phyloP scores from a whole-genome alignment of 2,329 filamentous ascomycete genomes.

The Nakataea oryzae region DNA sequence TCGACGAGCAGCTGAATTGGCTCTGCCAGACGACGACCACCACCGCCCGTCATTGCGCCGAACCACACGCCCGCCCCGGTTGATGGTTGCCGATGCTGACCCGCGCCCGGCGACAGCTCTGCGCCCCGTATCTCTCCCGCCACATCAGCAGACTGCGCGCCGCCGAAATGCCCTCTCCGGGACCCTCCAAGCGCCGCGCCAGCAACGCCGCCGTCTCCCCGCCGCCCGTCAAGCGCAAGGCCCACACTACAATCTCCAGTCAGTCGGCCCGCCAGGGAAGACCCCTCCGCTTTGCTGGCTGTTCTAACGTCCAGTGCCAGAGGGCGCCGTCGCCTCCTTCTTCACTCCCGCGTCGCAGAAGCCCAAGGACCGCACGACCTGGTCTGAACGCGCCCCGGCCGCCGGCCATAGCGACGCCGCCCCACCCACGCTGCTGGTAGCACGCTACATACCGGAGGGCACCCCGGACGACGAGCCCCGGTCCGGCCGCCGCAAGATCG shows the following conservation, averaged over 20 bases:
- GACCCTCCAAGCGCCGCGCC: neutral
- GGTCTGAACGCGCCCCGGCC: slow-evolving; percentile 51
- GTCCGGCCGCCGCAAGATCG: slow-evolving; percentile 45
- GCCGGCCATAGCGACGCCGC: slow-evolving; percentile 24
- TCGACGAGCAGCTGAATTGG: neutral
- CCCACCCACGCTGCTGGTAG: slow-evolving; percentile 58
- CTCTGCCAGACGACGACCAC: too few species aligned
- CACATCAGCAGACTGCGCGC: too few species aligned
- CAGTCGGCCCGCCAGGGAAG: slow-evolving; percentile 8
- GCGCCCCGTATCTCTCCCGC: neutral
- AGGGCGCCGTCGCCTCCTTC: slow-evolving; percentile 66
- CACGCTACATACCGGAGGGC: slow-evolving; percentile 45
- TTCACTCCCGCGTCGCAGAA: slow-evolving; percentile 84
- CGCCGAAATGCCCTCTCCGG: neutral
- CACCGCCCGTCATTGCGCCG: too few species aligned
- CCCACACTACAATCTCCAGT: slow-evolving; percentile 43
- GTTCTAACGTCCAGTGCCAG: slow-evolving; percentile 25
- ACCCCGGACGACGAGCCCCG: slow-evolving; percentile 12
- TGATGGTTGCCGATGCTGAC: neutral
- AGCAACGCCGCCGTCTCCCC: slow-evolving; percentile 32
- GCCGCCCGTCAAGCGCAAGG: slow-evolving; percentile 40
- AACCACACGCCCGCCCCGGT: neutral
- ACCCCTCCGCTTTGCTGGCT: too few species aligned
- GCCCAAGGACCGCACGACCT: slow-evolving; percentile 62
- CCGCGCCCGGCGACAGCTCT: neutral